A percentile compares a stretch with the other conserved stretches of the same genome.
Conservation (phyloP, 768 basidiomycete species). For the Lactarius sp. region DNA sequence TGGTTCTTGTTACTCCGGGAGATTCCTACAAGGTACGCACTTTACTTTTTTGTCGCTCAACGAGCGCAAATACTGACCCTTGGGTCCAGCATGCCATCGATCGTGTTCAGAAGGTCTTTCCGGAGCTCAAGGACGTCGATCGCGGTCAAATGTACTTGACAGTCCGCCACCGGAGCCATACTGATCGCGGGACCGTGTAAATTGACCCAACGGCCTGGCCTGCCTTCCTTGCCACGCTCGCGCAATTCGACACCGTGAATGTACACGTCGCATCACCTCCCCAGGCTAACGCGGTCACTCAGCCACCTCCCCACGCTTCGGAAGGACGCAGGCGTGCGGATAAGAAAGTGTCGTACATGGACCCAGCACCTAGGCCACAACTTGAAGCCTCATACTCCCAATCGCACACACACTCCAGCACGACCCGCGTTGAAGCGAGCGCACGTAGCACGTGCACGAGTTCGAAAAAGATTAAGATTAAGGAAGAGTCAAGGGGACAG, state of each 20-base stretch:
- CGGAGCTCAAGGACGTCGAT: conserved; percentile 24
- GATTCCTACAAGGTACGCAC: conserved; percentile 26
- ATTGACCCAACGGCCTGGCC: conserved; percentile 30
- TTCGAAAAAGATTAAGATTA: too few relatives aligned
- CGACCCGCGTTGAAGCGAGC: too few relatives aligned
- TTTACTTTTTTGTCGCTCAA: neutral
- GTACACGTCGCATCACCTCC: conserved; percentile 19
- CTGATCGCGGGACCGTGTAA: conserved; percentile 20
- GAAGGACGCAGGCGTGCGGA: neutral
- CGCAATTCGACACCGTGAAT: conserved; percentile 30
- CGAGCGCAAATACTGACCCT: neutral
- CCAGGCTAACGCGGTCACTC: neutral
- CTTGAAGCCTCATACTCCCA: too few relatives aligned
- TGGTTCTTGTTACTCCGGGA: conserved; percentile 31
- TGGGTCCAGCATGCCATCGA: conserved; percentile 27
- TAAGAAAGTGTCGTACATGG: too few relatives aligned
- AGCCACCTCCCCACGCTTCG: conserved; percentile 14
- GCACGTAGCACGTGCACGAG: too few relatives aligned
- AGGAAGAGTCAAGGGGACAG: too few relatives aligned
- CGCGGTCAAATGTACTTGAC: conserved; percentile 25
- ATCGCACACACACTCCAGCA: too few relatives aligned
- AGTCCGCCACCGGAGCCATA: conserved; percentile 18
- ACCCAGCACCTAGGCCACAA: too few relatives aligned
- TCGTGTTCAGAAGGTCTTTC: conserved; percentile 24
- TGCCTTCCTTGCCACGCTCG: conserved; percentile 23